phyloP scores from a whole-genome alignment of 129 eudicot species.

The Lactuca sativa region DNA sequence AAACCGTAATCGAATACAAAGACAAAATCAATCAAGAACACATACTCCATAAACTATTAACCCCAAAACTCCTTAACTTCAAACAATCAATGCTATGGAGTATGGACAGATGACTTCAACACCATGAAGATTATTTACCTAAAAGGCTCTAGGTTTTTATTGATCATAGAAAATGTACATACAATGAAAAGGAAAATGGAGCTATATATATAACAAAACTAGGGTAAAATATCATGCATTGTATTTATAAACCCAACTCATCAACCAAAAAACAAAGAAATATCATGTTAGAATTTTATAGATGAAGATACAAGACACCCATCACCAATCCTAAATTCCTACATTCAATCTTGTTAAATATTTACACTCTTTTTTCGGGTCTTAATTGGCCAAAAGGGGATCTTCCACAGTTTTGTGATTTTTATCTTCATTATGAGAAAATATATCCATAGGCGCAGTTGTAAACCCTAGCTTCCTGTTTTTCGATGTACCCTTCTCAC shows the following conservation, averaged over 20 bases:
- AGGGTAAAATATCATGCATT: too few relatives aligned
- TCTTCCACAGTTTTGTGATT: conserved; percentile 29
- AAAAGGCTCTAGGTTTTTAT: too few relatives aligned
- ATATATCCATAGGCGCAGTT: conserved; percentile 71
- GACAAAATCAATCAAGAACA: too few relatives aligned
- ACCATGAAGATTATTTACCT: too few relatives aligned
- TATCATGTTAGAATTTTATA: conserved; percentile 27
- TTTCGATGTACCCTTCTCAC: conserved; percentile 32
- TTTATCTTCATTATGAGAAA: conserved; percentile 53
- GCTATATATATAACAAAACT: too few relatives aligned
- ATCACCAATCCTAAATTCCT: conserved; percentile 20
- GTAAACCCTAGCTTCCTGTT: conserved; percentile 45
- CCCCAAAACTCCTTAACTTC: too few relatives aligned
- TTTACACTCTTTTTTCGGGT: conserved; percentile 14
- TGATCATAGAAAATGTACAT: too few relatives aligned
- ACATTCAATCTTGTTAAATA: conserved; percentile 10
- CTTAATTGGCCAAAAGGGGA: not conserved
- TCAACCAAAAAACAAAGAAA: conserved; percentile 37
- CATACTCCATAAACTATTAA: too few relatives aligned
- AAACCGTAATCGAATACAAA: too few relatives aligned
- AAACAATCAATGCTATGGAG: too few relatives aligned
- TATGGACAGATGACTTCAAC: too few relatives aligned
- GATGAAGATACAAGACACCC: conserved; percentile 21
- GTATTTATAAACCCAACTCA: conserved; percentile 7
- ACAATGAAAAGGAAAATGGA: too few relatives aligned